Base-by-base conservation (phyloP, 805 yeast species). In the Starmerella powellii region DNA sequence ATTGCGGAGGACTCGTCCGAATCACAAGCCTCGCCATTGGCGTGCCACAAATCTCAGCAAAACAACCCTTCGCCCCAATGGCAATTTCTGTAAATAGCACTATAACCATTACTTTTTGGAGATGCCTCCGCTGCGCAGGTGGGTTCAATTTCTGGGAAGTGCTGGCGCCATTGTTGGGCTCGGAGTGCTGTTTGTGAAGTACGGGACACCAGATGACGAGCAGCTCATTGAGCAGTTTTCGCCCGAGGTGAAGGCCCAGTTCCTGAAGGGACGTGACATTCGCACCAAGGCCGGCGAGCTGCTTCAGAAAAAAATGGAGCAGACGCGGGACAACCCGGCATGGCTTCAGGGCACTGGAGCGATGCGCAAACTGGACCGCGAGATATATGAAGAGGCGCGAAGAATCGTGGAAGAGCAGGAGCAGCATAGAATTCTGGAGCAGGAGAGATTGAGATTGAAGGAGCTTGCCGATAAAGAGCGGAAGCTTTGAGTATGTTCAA, bases 201-300 rank as follows among this genome's bases (percentile, higher is more conserved):
- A 74, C 59, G 75, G 87, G 0, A 78, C 85, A 0, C 97, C 97
- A 2, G 73, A 87, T 2, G 94, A 83, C 50, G 94, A 85, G 53
- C 73, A 87, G 56, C 61, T 87, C 24, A 70, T 86, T 31, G 74
- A 77, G 1, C 62, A 70, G 38, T 68, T 86, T 50, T 80, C 94
- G 6, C 95, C 97, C 1, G 95, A 87, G 57, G 65, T 86, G 34
- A 68, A 84, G 49, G 76, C 76, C 17, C 79, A 81, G 46, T 84
- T 82, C 58, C 86, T 79, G 51, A 64, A 68, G 41, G 78, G 80
- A 54, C 70, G 40, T 34, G 52, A 37, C 8, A 24, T 49, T 29
- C 50, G 58, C 6, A 50, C 40, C 30, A 34, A 46, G 13, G 52
- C 54, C 15, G 51, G 45, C 21, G 40, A 49, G 38, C 40, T 51